phyloP scores from a whole-genome alignment of 2,329 filamentous ascomycete genomes.

The Fusarium sp. region DNA sequence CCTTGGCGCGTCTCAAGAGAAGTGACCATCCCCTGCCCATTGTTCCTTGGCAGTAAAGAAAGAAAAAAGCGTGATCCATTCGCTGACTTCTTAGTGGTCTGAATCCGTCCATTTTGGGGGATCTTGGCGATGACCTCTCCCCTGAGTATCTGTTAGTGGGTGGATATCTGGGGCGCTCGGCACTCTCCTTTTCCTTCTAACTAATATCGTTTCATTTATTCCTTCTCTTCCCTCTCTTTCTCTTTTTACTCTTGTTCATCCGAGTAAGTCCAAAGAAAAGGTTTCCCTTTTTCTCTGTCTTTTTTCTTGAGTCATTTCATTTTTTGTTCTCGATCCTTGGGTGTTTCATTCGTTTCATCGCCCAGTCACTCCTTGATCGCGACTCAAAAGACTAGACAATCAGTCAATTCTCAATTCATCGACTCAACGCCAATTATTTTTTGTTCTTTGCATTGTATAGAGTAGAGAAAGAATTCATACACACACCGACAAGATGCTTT shows the following conservation, averaged over 20 bases:
- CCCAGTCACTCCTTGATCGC: conserved; percentile 38
- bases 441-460: conserved; percentile 8
- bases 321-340: conserved; percentile 28
- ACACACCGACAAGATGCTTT: conserved; percentile 40
- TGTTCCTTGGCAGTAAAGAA: not conserved
- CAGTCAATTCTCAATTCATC: too few species aligned
- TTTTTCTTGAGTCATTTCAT: conserved; percentile 28
- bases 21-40: not conserved
- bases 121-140: conserved; percentile 40
- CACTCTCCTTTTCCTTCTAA: conserved; percentile 26
- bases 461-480: not conserved
- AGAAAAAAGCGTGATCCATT: not conserved
- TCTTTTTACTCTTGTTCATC: conserved; percentile 4
- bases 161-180: conserved; percentile 31
- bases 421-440: not conserved
- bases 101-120: conserved; percentile 21
- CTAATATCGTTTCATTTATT: conserved; percentile 12
- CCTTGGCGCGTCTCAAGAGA: conserved; percentile 30
- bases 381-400: conserved; percentile 6
- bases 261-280: conserved; percentile 6
- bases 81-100: conserved; percentile 5
- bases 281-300: conserved; percentile 2
- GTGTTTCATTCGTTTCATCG: conserved; percentile 33
- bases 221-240: not conserved
- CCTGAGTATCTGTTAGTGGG: conserved; percentile 35